phyloP scores from a whole-genome alignment of 805 yeast genomes.

The Cyberlindnera amylophila region DNA sequence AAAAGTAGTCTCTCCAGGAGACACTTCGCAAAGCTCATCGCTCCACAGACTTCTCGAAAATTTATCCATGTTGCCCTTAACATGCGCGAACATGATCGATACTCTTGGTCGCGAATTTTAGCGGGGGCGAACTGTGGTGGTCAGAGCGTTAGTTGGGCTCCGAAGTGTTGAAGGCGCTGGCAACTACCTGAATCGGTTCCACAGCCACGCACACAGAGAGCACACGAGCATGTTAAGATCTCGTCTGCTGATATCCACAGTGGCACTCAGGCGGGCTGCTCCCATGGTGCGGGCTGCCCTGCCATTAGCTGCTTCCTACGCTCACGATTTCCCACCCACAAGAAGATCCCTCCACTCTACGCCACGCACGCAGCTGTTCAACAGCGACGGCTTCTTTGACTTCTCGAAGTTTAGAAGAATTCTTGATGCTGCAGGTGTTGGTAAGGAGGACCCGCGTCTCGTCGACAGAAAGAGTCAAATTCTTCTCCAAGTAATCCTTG shows the following conservation, averaged over 20 bases:
- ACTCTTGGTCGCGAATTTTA: too few species aligned
- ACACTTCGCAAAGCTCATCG: background rate
- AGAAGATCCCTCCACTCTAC: slow-evolving; percentile 5
- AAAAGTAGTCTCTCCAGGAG: background rate
- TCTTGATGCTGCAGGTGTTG: slow-evolving; percentile 15
- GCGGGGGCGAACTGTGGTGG: too few species aligned
- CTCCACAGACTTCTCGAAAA: background rate
- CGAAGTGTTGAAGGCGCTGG: too few species aligned
- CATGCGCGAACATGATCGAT: background rate
- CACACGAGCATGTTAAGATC: background rate
- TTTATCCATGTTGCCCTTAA: background rate
- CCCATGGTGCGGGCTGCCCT: background rate
- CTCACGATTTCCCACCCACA: too few species aligned
- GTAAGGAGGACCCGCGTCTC: slow-evolving; percentile 11
- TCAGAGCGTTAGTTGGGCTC: too few species aligned
- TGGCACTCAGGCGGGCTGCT: background rate
- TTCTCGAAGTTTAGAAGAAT: slow-evolving; percentile 17
- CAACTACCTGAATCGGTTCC: background rate
- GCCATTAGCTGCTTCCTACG: too few species aligned
- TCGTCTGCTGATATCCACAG: background rate
- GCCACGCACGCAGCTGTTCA: slow-evolving; percentile 9
- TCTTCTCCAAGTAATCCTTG: slow-evolving; percentile 16
- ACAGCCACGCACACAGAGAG: background rate
- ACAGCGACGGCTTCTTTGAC: slow-evolving; percentile 20
- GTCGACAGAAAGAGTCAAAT: slow-evolving; percentile 13